Conservation (phyloP, 179 eudicot species). For the Actinidia arguta region DNA sequence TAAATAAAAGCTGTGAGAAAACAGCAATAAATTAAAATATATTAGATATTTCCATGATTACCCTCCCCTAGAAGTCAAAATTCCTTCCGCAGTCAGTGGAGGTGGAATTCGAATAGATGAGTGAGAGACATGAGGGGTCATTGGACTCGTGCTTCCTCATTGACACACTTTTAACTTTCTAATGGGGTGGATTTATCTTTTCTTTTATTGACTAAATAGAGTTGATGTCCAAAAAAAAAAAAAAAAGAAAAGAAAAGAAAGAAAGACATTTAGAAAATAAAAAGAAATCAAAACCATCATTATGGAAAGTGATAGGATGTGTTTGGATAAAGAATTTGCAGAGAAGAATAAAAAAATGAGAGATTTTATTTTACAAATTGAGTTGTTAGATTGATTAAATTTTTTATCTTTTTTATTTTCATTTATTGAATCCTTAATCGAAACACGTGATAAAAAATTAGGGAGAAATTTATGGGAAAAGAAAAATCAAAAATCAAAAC, state of each 20-base stretch:
- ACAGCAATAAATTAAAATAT: background rate
- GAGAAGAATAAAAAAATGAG: too few species aligned
- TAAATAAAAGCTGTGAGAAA: background rate
- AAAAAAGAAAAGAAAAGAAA: too few species aligned
- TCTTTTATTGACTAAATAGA: background rate
- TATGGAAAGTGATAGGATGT: background rate
- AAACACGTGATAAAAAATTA: background rate
- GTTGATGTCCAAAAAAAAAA: background rate
- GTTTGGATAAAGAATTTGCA: too few species aligned
- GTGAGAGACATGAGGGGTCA: background rate
- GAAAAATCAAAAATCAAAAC: too few species aligned
- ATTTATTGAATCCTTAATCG: background rate
- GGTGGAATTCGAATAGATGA: background rate
- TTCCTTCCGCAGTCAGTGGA: conserved; percentile 5
- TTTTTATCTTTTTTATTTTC: background rate
- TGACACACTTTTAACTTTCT: background rate
- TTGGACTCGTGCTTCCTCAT: background rate
- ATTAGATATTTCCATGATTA: too few species aligned
- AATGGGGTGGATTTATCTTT: background rate
- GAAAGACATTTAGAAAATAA: background rate
- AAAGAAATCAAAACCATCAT: background rate
- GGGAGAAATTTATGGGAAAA: too few species aligned
- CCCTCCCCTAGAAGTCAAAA: background rate
- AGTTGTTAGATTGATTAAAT: background rate
- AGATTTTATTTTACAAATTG: too few species aligned